These are phyloP conservation scores for Gossypium laxum DNA, from an alignment of 441 rosid genomes.

Conservation along the genomic window DNA sequence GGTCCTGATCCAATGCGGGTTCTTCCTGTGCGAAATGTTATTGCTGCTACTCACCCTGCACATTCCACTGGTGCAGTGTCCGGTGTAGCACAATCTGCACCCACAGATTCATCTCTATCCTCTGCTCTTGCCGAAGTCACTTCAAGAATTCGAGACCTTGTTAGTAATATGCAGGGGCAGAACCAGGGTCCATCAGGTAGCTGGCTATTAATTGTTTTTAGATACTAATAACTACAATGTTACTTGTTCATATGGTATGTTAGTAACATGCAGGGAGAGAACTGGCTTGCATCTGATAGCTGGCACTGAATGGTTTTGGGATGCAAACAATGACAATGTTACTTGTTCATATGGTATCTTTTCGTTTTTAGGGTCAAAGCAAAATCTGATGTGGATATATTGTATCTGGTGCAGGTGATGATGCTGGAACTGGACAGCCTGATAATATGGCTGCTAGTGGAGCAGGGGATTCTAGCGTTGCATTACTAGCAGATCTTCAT, in stretches of 20 bases:
- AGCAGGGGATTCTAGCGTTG: slow-evolving; percentile 27
- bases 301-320: slow-evolving; percentile 13
- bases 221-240: slow-evolving; percentile 4
- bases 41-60: slow-evolving; percentile 40
- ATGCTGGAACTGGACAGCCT: slow-evolving; percentile 11
- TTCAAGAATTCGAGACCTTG: slow-evolving; percentile 38
- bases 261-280: slow-evolving; percentile 40
- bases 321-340: slow-evolving; percentile 4
- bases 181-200: slow-evolving; percentile 45
- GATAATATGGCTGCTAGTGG: slow-evolving; percentile 14
- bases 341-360: slow-evolving; percentile 1
- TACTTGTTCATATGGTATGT: slow-evolving; percentile 12
- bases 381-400: slow-evolving; percentile 16
- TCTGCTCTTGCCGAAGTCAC: slow-evolving; percentile 34
- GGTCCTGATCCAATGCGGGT: slow-evolving; percentile 32
- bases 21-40: slow-evolving; percentile 40
- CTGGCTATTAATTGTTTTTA: slow-evolving; percentile 16
- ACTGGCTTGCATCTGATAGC: slow-evolving; percentile 39
- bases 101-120: slow-evolving; percentile 28
- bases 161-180: slow-evolving; percentile 39
- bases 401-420: slow-evolving; percentile 22
- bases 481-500: slow-evolving; percentile 15
- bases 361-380: slow-evolving; percentile 23
- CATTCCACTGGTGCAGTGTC: slow-evolving; percentile 30
- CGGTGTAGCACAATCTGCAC: slow-evolving; percentile 33